Evolutionary conservation across 768 basidiomycete genomes (phyloP), one percentile per base, ranked within the genome.

Genomic region (Amanita subjunquillea): DNA sequence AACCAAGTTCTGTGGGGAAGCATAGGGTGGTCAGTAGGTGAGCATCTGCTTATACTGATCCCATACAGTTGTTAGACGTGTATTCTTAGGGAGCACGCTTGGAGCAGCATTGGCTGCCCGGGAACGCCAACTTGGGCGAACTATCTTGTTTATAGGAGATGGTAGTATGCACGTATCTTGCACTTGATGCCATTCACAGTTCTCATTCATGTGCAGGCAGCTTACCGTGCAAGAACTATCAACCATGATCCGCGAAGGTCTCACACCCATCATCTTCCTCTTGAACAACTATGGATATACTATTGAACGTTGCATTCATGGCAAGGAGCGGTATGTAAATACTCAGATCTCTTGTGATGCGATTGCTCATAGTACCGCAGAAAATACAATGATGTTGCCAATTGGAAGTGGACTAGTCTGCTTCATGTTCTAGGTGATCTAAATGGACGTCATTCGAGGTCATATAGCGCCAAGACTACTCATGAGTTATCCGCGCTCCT

Each of bases 1-100:
- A 79, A 75, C 55, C 91, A 93, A 67, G 80, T 95, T 48, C 68
- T 96, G 4, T 96, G 88, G 84, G 93, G 94, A 47, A 85, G 85
- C 54, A 96, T 97, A 58, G 94, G 94, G 0, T 96, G 86, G 85
- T 81, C 85, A 15, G 80, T 87, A 38, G 89, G 90, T 71, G 64
- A 69, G 72, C 58, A 8, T 0, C 2, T 5, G 3, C 30, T 17
- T 38, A 47, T 23, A 6, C 7, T 17, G n/a, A 38, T 22, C 44
- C 13, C n/a, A 29, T 9, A 17, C 4, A 13, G 6, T 7, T 41
- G 23, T 20, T 39, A 29, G 38, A 12, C 27, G 8, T 22, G 6
- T 0, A 7, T 30, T 20, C 43, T 34, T 34, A 79, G 79, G 80
- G 6, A 78, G 79, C 42, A 76, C 79, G 15, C 76, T 93, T 0